Conservation (phyloP, 768 basidiomycete species). For the Pulveroboletus frians region DNA sequence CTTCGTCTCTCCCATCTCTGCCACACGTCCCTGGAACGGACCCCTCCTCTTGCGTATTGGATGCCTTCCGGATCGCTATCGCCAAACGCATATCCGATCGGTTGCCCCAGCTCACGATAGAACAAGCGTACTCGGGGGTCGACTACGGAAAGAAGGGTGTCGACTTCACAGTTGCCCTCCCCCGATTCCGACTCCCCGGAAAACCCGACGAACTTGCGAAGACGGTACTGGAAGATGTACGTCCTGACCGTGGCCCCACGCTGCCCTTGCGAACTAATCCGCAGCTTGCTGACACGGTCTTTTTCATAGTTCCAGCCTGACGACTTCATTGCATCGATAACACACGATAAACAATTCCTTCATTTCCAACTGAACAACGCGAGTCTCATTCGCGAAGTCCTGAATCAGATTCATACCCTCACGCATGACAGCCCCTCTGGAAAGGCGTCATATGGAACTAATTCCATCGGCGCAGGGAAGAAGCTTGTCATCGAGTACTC, state of each 20-base stretch:
- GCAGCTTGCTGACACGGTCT: neutral
- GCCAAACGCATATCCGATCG: constrained; percentile 66
- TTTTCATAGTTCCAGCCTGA: constrained; percentile 72
- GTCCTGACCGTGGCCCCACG: constrained; percentile 20
- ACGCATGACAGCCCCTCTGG: constrained; percentile 58
- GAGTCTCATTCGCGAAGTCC: constrained; percentile 59
- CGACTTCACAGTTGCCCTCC: constrained; percentile 87
- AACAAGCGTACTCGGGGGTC: constrained; percentile 78
- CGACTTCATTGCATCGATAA: constrained; percentile 67
- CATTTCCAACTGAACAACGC: constrained; percentile 69
- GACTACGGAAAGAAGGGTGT: constrained; percentile 91
- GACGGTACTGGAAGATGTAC: constrained; percentile 68
- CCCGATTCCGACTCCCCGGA: constrained; percentile 82
- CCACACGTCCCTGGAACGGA: constrained; percentile 47
- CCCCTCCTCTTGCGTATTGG: constrained; percentile 61
- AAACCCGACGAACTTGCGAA: constrained; percentile 76
- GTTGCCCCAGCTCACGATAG: constrained; percentile 58
- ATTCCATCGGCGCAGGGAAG: constrained; percentile 72
- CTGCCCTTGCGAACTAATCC: too few species aligned
- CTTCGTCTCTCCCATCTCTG: constrained; percentile 33
- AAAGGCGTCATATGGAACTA: constrained; percentile 76
- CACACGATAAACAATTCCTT: constrained; percentile 73
- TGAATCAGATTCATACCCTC: constrained; percentile 69
- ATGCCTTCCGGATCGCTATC: constrained; percentile 77
- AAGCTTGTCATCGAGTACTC: constrained; percentile 88